Evolutionary conservation across 176 grass and related monocot species (phyloP).

Genomic region (Triticum dicoccoides): DNA sequence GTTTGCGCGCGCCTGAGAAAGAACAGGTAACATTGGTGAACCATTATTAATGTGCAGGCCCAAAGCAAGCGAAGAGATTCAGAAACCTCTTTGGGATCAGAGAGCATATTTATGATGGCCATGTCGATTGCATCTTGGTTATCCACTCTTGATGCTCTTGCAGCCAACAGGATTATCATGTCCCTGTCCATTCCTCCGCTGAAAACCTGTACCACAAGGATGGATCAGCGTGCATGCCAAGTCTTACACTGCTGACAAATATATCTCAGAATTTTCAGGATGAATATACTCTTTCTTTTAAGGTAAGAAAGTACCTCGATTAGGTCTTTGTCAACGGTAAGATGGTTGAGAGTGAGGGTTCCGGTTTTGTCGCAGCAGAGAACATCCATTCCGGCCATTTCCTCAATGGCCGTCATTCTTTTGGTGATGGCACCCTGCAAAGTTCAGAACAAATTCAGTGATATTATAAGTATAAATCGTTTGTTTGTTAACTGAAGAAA

Average conservation of each 20-base stretch:
- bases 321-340: conserved; percentile 77
- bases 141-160: conserved; percentile 71
- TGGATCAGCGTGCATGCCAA: not conserved
- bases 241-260: not conserved
- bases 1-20: conserved; percentile 60
- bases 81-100: conserved; percentile 75
- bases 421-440: conserved; percentile 88
- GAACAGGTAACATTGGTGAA: not conserved
- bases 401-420: conserved; percentile 87
- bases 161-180: conserved; percentile 64
- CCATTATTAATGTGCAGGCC: not conserved
- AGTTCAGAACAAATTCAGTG: not conserved
- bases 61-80: not conserved
- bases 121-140: conserved; percentile 95
- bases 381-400: conserved; percentile 94
- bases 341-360: conserved; percentile 78
- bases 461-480: not conserved
- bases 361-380: conserved; percentile 92
- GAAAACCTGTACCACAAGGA: conserved; percentile 48
- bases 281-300: not conserved
- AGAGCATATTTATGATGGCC: conserved; percentile 75
- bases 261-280: not conserved
- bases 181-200: conserved; percentile 66
- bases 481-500: conserved; percentile 20
- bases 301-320: conserved; percentile 39